Evolutionary conservation across 2,329 filamentous ascomycete genomes (phyloP).

Genomic region (Coniella lustricola): DNA sequence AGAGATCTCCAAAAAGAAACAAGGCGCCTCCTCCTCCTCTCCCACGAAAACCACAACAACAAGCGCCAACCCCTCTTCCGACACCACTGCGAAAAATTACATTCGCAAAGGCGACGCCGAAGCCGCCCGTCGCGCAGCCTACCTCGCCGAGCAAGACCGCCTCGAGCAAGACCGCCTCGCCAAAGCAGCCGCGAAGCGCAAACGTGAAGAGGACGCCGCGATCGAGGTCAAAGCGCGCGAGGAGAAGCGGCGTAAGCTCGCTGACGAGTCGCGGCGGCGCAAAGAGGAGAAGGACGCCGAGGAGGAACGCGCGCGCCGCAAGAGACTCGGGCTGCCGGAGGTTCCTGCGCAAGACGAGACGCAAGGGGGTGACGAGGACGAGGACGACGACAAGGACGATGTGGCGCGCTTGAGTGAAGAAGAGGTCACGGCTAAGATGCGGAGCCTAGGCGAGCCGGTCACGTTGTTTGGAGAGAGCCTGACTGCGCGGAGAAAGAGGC

Average conservation of each 20-base stretch:
- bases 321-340: conserved; percentile 74
- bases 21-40: conserved; percentile 23
- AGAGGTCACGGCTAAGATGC: conserved; percentile 60
- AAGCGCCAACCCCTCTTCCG: conserved; percentile 12
- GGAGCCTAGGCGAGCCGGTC: conserved; percentile 65
- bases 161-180: conserved; percentile 65
- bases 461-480: conserved; percentile 78
- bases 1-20: conserved; percentile 79
- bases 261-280: conserved; percentile 66
- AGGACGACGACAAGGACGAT: conserved; percentile 30
- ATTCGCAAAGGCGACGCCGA: conserved; percentile 80
- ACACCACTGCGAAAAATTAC: conserved; percentile 53
- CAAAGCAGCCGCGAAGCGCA: conserved; percentile 70
- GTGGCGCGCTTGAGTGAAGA: conserved; percentile 63
- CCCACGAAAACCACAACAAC: conserved; percentile 18
- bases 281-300: conserved; percentile 67
- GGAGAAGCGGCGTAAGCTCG: conserved; percentile 73
- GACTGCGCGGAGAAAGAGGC: conserved; percentile 60
- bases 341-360: conserved; percentile 31
- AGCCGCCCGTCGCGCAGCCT: conserved; percentile 70
- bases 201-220: conserved; percentile 78
- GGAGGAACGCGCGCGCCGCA: conserved; percentile 66
- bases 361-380: conserved; percentile 21
- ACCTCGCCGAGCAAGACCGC: conserved; percentile 72
- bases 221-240: conserved; percentile 63